Base-by-base conservation (phyloP, 371 early-diverging fungal genomes). In the Saksenaea vasiformis region DNA sequence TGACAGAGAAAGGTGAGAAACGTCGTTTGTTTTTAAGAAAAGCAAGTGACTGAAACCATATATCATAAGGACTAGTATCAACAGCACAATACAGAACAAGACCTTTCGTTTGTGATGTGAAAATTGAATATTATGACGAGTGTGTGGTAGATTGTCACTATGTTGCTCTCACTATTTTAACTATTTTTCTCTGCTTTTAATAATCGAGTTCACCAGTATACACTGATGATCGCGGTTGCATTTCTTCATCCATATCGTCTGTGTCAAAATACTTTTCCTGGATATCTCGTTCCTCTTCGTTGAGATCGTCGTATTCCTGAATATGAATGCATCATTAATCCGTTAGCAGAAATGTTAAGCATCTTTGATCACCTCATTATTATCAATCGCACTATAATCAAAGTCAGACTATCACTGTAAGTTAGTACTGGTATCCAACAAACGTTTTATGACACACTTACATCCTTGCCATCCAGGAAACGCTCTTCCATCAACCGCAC, bases 191-290 rank as follows among this genome's bases (percentile, higher is more conserved):
- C 22, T 47, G n/a, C 10, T 10, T n/a, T 60, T 34, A 69, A 59
- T 69, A 69, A 58, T 69, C 69, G 36, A 63, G 35, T 51, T 61
- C 58, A 13, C 69, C 69, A 14, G 69, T 69, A 61, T 71, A 71
- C 4, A 58, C 65, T 3, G 65, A 58, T 15, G 62, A 26, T 17
- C 27, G 27, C 24, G 37, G 31, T 41, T 31, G 28, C 4, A 19
- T 35, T 5, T 36, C 54, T 8, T 44, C 41, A 11, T 66, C 63
- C 28, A 27, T 27, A 58, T 69, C 66, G 58, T 79, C 79, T 39
- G 69, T 72, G 60, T 80, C 79, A 66, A 83, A 83, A 56, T 83
- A 83, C 34, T 53, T 62, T 58, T 83, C 83, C 51, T 81, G 82
- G 4, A 74, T 67, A 43, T 81, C 84, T 55, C 70, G 67, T 54